Evolutionary conservation across 495 filamentous ascomycete genomes (phyloP), one percentile per base, ranked within the genome.

Genomic region (Penicillium canariense): DNA sequence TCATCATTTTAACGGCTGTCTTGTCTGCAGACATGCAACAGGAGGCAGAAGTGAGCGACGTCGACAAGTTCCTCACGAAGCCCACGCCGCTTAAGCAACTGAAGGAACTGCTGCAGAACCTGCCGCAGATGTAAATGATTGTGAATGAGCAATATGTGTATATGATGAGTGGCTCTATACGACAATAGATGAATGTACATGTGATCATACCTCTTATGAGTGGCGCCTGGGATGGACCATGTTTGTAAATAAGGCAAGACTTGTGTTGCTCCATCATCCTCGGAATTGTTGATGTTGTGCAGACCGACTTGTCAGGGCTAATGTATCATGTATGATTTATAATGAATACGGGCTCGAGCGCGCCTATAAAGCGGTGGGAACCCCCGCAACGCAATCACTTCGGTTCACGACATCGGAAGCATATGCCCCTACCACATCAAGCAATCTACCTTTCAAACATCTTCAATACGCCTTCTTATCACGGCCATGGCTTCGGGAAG

Each of bases 41-140:
- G 4, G 84, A 87, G 39, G 83, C 85, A 0, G 74, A 75, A 52
- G 73, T 69, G 15, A 78, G 77, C 36, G 85, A 84, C 0, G 76
- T 86, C 23, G 78, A 88, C 61, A 54, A 83, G 12, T 87, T 86
- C 56, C 60, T 88, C 59, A 85, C 84, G 15, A 85, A 86, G 58
- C 85, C 85, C 2, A 80, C 84, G 0, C 60, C 62, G 1, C 61
- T 74, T 34, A 71, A 68, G 27, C 55, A 59, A n/a, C 20, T 67
- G 5, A 57, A 50, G 17, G 53, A 54, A n/a, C 53, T 62, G 45
- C 48, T 62, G n/a, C 51, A 43, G 5, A 51, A 35, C 9, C 26
- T 51, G 35, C 47, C 40, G 14, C 39, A 34, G 4, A 31, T 53
- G 2, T 35, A 25, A 30, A 10, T 35, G n/a, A n/a, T 25, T 46